Base-by-base conservation (phyloP, 2,329 filamentous ascomycete genomes). In the Aspergillus sp. region DNA sequence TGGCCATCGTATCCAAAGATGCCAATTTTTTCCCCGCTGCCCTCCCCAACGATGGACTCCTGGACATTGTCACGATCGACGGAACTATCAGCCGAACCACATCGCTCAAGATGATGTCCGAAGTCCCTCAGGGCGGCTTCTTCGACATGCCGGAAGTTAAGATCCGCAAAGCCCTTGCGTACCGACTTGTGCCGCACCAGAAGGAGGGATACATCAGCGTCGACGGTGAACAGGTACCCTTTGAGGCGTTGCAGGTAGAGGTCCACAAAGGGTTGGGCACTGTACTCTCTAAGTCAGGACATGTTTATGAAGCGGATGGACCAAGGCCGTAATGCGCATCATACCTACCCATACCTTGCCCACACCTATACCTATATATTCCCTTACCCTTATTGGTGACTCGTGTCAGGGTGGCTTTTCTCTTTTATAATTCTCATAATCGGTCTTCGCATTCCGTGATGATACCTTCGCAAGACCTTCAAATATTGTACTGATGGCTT, bases 201-300 rank as follows among this genome's bases (percentile, higher is more conserved):
- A 72, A 79, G 35, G 77, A 83, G 52, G 91, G 91, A 1, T 93
- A 86, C 64, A 94, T 98, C 63, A 94, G 88, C 64, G 88, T 98
- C 54, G 93, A 97, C 61, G 93, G 93, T 34, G 93, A 98, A 69
- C 78, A 79, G 45, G 76, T 94, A 2, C 86, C 88, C 0, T 97
- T 94, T 63, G 84, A 84, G 57, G 85, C 88, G 0, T 94, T 96
- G 63, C 93, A 98, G 71, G 88, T 83, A 2, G 93, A 98, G 69
- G 77, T 96, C 5, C 88, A 96, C 64, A 78, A 74, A 44, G 86
- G 85, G 0, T 73, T 98, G 27, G 93, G 88, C 1, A 88, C 86
- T 3, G 86, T 91, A n/a, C 72, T 97, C 52, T 88, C 87, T 43
- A 88, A 85, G 68, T 80, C 74, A 29, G 86, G 79, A 2, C 74